Base-by-base conservation (phyloP, 2,329 filamentous ascomycete species). In the Fusarium phyllophilum region DNA sequence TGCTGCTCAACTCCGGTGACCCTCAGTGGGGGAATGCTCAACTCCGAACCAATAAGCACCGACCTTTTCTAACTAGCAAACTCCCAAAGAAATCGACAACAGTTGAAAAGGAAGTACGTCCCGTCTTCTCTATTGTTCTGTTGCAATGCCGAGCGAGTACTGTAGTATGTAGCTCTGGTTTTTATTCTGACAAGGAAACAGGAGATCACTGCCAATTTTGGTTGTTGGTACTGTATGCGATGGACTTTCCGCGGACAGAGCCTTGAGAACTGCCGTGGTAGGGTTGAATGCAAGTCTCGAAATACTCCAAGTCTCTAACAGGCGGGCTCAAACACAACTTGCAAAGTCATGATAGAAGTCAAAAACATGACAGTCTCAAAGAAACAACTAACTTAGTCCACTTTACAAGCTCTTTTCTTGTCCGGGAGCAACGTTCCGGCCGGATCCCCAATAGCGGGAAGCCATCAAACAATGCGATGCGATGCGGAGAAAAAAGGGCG, bases 401-500 rank as follows among this genome's bases (percentile, higher is more conserved):
- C 36, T 42, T 12, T 61, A 60, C 36, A 24, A 61, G 20, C 42
- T 41, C 42, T 31, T n/a, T 42, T 24, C 24, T 41, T 20, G 44
- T 13, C 36, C 36, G 31, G 61, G n/a, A 64, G 24, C 56, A 64
- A 33, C 61, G 45, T 64, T 64, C 44, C 55, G 49, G 38, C 36
- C 31, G 48, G 31, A 22, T 29, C 34, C 20, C 24, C 20, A 33
- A 31, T 18, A 41, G 8, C 24, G 48, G n/a, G 10, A 44, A 31
- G 41, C 29, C 26, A 59, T 39, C 34, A 26, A 59, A 22, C 29
- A 26, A 46, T 36, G 48, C 61, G 29, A 36, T 69, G 66, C 54
- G 66, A 39, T 63, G 66, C 66, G 65, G 66, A 69, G 66, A 61
- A 68, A 59, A 15, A 34, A 34, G 56, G 18, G 59, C 59, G 66